Evolutionary conservation across 805 yeast species (phyloP).

Genomic region (Diddensiella transvaalensis): DNA sequence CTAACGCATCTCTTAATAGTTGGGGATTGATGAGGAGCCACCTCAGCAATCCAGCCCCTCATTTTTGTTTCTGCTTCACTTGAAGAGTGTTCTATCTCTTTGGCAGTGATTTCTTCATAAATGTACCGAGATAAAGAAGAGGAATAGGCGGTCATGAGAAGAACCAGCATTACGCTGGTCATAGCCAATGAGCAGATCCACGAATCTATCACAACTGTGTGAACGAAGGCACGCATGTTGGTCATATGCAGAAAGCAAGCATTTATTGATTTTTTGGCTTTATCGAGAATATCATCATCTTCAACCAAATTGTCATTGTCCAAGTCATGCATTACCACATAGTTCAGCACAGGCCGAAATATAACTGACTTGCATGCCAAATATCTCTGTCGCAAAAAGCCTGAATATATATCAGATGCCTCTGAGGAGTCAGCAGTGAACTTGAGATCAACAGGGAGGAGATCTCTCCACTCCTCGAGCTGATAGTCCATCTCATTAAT

Average conservation of each 20-base stretch:
- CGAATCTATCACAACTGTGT: constrained; percentile 19
- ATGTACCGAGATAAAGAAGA: constrained; percentile 8
- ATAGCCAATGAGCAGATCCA: constrained; percentile 21
- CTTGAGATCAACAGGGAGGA: constrained; percentile 14
- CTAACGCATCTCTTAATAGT: constrained; percentile 9
- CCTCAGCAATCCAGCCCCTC: constrained; percentile 4
- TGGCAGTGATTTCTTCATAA: constrained; percentile 9
- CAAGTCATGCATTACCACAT: constrained; percentile 15
- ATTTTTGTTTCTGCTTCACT: constrained; percentile 7
- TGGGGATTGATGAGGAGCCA: constrained; percentile 7
- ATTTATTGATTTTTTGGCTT: constrained; percentile 13
- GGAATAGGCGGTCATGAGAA: constrained; percentile 15
- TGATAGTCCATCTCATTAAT: constrained; percentile 17
- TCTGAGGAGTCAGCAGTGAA: constrained; percentile 11
- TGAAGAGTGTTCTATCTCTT: constrained; percentile 3
- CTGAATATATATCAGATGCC: constrained; percentile 14
- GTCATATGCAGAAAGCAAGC: constrained; percentile 18
- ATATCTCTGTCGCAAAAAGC: constrained; percentile 21
- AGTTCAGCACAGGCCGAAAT: constrained; percentile 18
- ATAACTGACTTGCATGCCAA: constrained; percentile 20
- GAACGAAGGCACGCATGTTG: constrained; percentile 15
- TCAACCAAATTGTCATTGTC: constrained; percentile 3
- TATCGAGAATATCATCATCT: constrained; percentile 8
- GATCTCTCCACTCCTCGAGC: constrained; percentile 19
- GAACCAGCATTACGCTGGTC: constrained; percentile 14